Evolutionary conservation across 164 flowering plant species (phyloP).

Genomic region (Dillenia suffruticosa): DNA sequence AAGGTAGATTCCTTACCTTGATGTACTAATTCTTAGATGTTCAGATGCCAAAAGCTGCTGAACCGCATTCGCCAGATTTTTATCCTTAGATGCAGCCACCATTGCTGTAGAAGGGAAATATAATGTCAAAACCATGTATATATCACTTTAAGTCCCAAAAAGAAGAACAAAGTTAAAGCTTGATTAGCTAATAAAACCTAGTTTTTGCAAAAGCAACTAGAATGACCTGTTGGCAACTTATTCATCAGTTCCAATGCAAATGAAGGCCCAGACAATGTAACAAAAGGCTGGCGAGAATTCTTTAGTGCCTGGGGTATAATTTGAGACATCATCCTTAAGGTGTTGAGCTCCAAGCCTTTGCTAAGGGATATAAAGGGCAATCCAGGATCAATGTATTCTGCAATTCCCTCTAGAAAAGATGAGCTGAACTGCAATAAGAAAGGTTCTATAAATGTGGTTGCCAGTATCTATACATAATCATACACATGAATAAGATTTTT

Average conservation of each 20-base stretch:
- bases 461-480: not conserved
- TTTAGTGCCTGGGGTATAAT: constrained; percentile 73
- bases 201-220: not conserved
- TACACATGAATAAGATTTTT: no score
- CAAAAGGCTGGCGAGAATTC: constrained; percentile 87
- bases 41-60: constrained; percentile 89
- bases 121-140: constrained; percentile 10
- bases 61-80: constrained; percentile 69
- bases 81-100: constrained; percentile 96
- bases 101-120: constrained; percentile 48
- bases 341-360: constrained; percentile 91
- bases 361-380: constrained; percentile 95
- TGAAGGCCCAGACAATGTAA: constrained; percentile 94
- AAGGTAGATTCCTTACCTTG: no score
- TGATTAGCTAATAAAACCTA: no score
- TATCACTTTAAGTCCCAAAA: no score
- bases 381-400: constrained; percentile 71
- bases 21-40: constrained; percentile 67
- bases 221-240: constrained; percentile 83
- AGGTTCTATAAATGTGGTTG: constrained; percentile 7
- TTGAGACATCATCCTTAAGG: constrained; percentile 95
- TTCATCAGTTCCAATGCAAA: constrained; percentile 88
- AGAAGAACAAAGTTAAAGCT: no score
- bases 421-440: constrained; percentile 81
- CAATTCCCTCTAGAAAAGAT: constrained; percentile 75